phyloP scores from a whole-genome alignment of 768 basidiomycete species.

The Mycena capillaripes region DNA sequence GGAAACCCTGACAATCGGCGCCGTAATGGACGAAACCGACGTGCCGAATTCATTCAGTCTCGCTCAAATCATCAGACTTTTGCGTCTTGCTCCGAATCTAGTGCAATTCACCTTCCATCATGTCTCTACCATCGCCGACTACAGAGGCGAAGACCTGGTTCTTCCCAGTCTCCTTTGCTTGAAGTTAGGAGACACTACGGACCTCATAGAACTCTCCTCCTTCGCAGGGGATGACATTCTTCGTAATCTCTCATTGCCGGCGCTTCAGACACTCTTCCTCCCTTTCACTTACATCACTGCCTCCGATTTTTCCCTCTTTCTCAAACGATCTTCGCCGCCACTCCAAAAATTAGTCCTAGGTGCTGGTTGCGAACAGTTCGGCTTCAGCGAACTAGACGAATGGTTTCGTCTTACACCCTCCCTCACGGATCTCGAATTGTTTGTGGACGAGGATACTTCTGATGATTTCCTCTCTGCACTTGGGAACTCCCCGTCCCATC shows the following conservation, averaged over 20 bases:
- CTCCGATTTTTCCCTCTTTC: not conserved
- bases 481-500: not conserved
- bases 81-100: not conserved
- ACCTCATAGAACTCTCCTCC: too few relatives aligned
- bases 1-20: not conserved
- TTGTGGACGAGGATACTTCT: not conserved
- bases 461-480: not conserved
- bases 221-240: not conserved
- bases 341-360: not conserved
- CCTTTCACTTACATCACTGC: not conserved
- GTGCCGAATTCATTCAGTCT: not conserved
- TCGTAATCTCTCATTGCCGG: not conserved
- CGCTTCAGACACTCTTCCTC: not conserved
- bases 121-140: not conserved
- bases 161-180: not conserved
- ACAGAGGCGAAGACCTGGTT: not conserved
- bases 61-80: not conserved
- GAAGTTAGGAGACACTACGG: not conserved
- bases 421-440: not conserved
- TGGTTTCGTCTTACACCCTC: not conserved
- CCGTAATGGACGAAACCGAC: not conserved
- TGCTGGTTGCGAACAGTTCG: not conserved
- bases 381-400: not conserved
- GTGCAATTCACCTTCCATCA: not conserved
- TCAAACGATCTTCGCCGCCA: conserved; percentile 3